Conservation (phyloP, 441 rosid genomes). For the Mallotus japonicus region DNA sequence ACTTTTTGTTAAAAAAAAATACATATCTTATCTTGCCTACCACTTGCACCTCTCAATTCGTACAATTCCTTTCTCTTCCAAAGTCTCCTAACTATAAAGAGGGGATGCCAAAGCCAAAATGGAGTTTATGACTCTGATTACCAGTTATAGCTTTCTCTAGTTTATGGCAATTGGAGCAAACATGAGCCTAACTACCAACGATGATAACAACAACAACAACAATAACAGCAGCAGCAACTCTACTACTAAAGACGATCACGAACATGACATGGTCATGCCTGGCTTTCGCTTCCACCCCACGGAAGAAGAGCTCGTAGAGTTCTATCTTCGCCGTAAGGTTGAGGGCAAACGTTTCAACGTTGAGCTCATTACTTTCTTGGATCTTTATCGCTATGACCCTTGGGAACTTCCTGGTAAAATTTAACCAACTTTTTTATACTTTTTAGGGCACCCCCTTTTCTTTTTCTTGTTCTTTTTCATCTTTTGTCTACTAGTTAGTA, state of each 20-base stretch:
- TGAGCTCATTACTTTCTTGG: slow-evolving; percentile 96
- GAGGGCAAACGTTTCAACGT: slow-evolving; percentile 99
- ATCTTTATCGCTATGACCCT: slow-evolving; percentile 99
- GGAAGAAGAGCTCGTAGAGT: slow-evolving; percentile 96
- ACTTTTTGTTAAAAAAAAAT: no score
- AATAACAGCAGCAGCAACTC: slow-evolving; percentile 14
- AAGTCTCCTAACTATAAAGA: slow-evolving; percentile 23
- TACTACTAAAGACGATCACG: slow-evolving; percentile 47
- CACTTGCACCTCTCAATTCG: slow-evolving; percentile 40
- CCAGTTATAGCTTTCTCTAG: slow-evolving; percentile 4
- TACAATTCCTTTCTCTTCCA: slow-evolving; percentile 15
- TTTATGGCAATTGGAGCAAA: slow-evolving; percentile 71
- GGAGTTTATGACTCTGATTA: slow-evolving; percentile 12
- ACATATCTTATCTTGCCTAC: slow-evolving; percentile 26
- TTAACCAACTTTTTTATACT: not conserved
- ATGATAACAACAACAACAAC: slow-evolving; percentile 24
- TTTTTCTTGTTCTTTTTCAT: not conserved
- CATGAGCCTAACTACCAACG: slow-evolving; percentile 39
- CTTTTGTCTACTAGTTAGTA: not conserved
- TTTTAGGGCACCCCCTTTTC: not conserved
- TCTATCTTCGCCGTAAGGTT: slow-evolving; percentile 99
- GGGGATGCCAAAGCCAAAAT: slow-evolving; percentile 4
- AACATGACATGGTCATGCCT: slow-evolving; percentile 97
- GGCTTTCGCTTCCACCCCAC: slow-evolving; percentile 99
- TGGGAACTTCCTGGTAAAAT: slow-evolving; percentile 97